Evolutionary conservation across 345 rosid genomes (phyloP).

Genomic region (Isatis tinctoria): DNA sequence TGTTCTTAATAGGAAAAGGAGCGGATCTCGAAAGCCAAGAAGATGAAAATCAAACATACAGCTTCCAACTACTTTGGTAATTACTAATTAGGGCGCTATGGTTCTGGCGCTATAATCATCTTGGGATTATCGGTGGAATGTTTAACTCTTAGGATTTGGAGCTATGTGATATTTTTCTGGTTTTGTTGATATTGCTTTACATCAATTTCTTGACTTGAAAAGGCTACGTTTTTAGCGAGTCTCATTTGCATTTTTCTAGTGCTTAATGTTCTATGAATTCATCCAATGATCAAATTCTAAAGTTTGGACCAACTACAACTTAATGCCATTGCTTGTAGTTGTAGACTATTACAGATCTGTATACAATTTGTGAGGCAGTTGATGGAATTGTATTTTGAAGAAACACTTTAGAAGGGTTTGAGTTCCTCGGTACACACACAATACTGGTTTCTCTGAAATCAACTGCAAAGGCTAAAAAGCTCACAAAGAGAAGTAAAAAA

Average conservation of each 20-base stretch:
- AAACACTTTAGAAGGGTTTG: background rate
- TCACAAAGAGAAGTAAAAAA: background rate
- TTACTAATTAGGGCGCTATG: background rate
- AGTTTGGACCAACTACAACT: no score
- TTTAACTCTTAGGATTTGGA: background rate
- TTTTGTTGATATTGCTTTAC: background rate
- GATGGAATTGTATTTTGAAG: background rate
- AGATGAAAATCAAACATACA: background rate
- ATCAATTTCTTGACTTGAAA: background rate
- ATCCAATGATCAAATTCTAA: background rate
- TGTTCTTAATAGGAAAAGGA: conserved; percentile 17
- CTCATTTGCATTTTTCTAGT: background rate
- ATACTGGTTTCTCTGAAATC: background rate
- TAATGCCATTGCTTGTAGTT: no score
- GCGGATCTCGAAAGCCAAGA: conserved; percentile 2
- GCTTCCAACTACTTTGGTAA: background rate
- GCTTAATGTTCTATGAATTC: background rate
- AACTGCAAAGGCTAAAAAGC: background rate
- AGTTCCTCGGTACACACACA: conserved; percentile 16
- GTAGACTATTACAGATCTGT: no score
- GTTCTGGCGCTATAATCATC: background rate
- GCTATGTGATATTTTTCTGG: background rate
- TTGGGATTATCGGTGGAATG: background rate
- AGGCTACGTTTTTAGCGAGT: background rate
- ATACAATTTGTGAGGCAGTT: background rate